Base-by-base conservation (phyloP, 257 asterid species). In the Thymus mandschuricus region DNA sequence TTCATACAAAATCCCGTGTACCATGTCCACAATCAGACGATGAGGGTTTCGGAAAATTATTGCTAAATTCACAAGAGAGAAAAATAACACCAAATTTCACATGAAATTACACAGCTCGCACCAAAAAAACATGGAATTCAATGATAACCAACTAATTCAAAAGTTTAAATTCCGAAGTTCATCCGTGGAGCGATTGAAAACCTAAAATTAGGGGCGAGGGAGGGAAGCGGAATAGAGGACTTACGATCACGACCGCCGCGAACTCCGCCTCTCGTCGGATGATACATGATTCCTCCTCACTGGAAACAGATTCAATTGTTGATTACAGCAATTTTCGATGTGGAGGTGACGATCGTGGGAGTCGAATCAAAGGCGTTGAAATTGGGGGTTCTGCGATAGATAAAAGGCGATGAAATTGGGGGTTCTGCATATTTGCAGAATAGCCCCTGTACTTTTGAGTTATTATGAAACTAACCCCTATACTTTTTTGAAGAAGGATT, bases 171-270 rank as follows among this genome's bases (percentile, higher is more conserved):
- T 52, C n/a, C 57, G 41, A n/a, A 72, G 54, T 41, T 27, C 40
- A 21, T 21, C 49, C 7, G 38, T 10, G 63, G 63, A 2, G 6
- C 4, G 61, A 12, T n/a, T 11, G 70, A 83, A 88, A 75, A 79
- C 90, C 84, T 85, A 87, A 45, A 78, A 82, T 78, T 75, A 62
- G n/a, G 72, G 66, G 44, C 21, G 31, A 29, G 44, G 1, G 4
- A 52, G 65, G 49, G 46, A 45, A 15, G 65, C 21, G 54, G 56
- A 46, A 13, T 9, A 59, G 68, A 70, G 45, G 61, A 50, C 97
- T 89, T 85, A 94, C 99, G 99, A 86, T 94, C 99, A 34, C 95
- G 98, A 71, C 99, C 99, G 59, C 99, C 98, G 45, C 99, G 99
- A 73, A 91, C 99, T 61, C 99, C 99, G 31, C 98, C 98, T 86